Base-by-base conservation (phyloP, 2,329 filamentous ascomycete genomes). In the Purpureocillium takamizusanense region DNA sequence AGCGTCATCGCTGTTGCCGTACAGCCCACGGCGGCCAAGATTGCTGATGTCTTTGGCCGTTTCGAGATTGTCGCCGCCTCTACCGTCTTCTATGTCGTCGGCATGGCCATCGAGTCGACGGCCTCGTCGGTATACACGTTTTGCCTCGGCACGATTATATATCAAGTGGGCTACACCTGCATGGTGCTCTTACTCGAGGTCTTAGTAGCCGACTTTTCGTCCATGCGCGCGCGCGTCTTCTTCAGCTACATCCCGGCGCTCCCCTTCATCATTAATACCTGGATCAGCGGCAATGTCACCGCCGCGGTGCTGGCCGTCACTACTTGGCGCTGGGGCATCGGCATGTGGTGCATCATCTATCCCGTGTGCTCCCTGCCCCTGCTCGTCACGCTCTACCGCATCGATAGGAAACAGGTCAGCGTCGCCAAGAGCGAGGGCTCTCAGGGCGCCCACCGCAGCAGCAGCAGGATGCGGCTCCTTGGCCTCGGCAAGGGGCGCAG, bases 321-420 rank as follows among this genome's bases (percentile, higher is more conserved):
- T 0, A 68, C 62, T 2, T 82, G 78, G 78, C 58, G 67, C 41
- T 81, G 76, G 75, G 78, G 77, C 12, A 66, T 78, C 17, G 77
- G 76, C 45, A 81, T 81, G 75, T 81, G 73, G 66, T 66, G 65
- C 34, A 70, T 81, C 44, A 75, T 80, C 36, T 79, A 74, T 48
- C 71, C 76, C 1, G 59, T 74, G 7, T 71, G 69, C 39, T 65
- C 71, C 0, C 42, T 78, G 4, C 76, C 78, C 2, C 61, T 81
- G 1, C 56, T 81, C 14, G 45, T 61, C 1, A 65, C 67, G 0
- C 59, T 63, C 1, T 56, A 58, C 36, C 47, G 48, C 4, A 49
- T 63, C 10, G 57, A 60, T n/a, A 50, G 51, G 7, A 51, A 50
- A 9, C 52, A 49, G n/a, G 39, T 23, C 10, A 14, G 33, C 7